Conservation (phyloP, 176 grass and related monocot genomes). For the Raddia guianensis region DNA sequence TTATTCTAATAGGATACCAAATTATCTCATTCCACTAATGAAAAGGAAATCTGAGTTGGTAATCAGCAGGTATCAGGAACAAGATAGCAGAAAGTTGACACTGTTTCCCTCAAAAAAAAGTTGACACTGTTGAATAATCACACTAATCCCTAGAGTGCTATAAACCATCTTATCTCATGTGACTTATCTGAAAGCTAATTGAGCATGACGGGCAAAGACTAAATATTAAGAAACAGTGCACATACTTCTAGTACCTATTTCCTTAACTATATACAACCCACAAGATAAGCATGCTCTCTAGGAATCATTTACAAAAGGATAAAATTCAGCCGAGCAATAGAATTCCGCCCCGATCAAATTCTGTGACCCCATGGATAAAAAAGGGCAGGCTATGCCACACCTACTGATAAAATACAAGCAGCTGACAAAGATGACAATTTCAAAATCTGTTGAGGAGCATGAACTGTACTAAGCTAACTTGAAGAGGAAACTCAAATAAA, state of each 20-base stretch:
- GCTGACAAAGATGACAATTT: not conserved
- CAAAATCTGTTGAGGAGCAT: not conserved
- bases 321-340: not conserved
- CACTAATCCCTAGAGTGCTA: not conserved
- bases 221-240: not conserved
- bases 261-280: too few relatives aligned
- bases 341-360: not conserved
- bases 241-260: not conserved
- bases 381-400: not conserved
- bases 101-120: not conserved
- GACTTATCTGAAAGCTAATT: constrained; percentile 15
- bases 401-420: not conserved
- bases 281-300: too few relatives aligned
- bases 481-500: not conserved
- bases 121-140: not conserved
- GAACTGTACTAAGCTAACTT: not conserved
- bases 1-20: not conserved
- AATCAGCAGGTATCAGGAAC: not conserved
- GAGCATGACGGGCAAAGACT: not conserved
- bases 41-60: not conserved
- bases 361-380: not conserved
- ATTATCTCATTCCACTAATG: not conserved
- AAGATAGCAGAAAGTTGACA: not conserved
- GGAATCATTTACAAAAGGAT: too few relatives aligned
- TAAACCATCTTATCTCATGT: not conserved